These are phyloP conservation scores for Paraphaeosphaeria sporulosa DNA, from an alignment of 2,329 filamentous ascomycete genomes.

Conservation along the genomic window DNA sequence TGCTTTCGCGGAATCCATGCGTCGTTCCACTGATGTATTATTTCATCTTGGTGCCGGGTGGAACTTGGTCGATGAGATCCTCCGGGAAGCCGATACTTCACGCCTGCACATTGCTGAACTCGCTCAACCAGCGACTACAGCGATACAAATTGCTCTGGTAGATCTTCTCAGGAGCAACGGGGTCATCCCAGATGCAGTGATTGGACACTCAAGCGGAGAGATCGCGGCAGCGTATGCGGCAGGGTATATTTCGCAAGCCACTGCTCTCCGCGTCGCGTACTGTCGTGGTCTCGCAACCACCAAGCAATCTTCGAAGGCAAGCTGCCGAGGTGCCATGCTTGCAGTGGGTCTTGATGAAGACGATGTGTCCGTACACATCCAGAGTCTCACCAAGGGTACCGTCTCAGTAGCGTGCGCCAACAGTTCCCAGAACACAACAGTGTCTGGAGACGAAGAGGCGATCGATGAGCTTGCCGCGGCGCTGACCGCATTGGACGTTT, in stretches of 20 bases:
- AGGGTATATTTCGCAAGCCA: slow-evolving; percentile 13
- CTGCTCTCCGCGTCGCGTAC: slow-evolving; percentile 18
- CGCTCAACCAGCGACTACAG: slow-evolving; percentile 29
- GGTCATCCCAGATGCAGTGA: slow-evolving; percentile 22
- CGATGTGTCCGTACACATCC: background rate
- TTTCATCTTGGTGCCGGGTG: background rate
- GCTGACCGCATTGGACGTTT: slow-evolving; percentile 48
- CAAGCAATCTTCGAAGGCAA: background rate
- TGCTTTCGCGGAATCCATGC: slow-evolving; percentile 9
- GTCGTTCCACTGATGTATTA: background rate
- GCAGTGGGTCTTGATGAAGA: slow-evolving; percentile 33
- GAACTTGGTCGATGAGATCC: slow-evolving; percentile 3
- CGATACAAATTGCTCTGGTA: slow-evolving; percentile 31
- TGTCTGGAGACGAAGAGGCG: slow-evolving; percentile 52
- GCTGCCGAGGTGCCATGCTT: slow-evolving; percentile 29
- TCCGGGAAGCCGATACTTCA: background rate
- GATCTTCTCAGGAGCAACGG: slow-evolving; percentile 24
- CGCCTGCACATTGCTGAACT: slow-evolving; percentile 9
- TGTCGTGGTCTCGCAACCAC: slow-evolving; percentile 10
- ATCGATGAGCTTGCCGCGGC: slow-evolving; percentile 42
- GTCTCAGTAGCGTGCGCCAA: slow-evolving; percentile 38
- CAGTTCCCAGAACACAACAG: slow-evolving; percentile 2
- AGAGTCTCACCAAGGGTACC: slow-evolving; percentile 17
- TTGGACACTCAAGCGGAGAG: slow-evolving; percentile 45
- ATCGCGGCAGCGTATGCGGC: slow-evolving; percentile 40